A percentile compares a stretch with the other conserved stretches of the same genome.
These are phyloP conservation scores for Talaromyces sp. DNA, from an alignment of 2,329 filamentous ascomycete species.

Conservation along the genomic window DNA sequence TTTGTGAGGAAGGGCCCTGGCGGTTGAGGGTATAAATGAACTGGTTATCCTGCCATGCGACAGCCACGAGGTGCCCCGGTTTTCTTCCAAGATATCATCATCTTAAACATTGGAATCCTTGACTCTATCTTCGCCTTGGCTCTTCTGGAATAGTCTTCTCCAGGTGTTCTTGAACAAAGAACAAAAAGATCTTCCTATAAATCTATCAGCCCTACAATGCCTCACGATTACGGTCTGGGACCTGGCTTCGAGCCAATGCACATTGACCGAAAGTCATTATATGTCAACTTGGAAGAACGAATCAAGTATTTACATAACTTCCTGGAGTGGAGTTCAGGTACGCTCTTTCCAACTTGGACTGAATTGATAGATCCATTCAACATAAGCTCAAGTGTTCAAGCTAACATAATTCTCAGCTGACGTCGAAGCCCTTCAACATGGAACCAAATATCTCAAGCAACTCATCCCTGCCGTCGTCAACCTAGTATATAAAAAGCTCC, in stretches of 20 bases:
- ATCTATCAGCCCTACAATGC: constrained; percentile 14
- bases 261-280: constrained; percentile 70
- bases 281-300: constrained; percentile 69
- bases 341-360: no score
- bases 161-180: no score
- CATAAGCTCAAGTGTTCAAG: no score
- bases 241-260: constrained; percentile 50
- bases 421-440: constrained; percentile 69
- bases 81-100: constrained; percentile 9
- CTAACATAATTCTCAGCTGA: constrained; percentile 56
- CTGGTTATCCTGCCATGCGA: constrained; percentile 11
- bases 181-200: no score
- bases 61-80: constrained; percentile 20
- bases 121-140: no score
- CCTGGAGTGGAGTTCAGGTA: constrained; percentile 73
- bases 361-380: no score
- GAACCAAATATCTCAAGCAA: constrained; percentile 77
- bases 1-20: not conserved
- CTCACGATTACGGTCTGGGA: constrained; percentile 16
- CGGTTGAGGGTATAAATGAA: constrained; percentile 18
- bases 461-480: constrained; percentile 82
- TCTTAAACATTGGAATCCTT: no score
- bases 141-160: constrained; percentile 1
- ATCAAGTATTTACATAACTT: constrained; percentile 75
- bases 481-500: constrained; percentile 79